These are phyloP conservation scores for Paraconiothyrium sp. DNA, from an alignment of 2,329 filamentous ascomycete genomes.

Conservation along the genomic window DNA sequence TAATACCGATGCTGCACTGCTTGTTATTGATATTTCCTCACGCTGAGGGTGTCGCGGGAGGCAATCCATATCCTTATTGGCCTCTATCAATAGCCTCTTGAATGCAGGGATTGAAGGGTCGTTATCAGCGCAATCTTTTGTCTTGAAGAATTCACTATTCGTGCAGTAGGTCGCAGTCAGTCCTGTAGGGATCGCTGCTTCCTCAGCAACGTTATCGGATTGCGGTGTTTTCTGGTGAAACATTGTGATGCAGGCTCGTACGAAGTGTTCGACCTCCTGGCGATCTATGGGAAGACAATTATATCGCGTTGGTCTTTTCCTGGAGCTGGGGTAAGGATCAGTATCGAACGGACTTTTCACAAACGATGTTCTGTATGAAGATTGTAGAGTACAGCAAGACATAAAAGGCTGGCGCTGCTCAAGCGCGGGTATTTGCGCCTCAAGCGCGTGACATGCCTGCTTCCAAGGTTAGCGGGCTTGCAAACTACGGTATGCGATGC, in stretches of 20 bases:
- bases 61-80: neutral
- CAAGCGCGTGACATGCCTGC: too few species aligned
- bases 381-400: too few species aligned
- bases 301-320: too few species aligned
- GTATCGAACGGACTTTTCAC: too few species aligned
- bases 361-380: too few species aligned
- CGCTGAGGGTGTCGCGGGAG: neutral
- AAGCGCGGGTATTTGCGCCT: too few species aligned
- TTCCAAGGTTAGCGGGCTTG: too few species aligned
- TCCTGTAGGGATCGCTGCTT: neutral
- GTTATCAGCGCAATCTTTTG: neutral
- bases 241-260: neutral
- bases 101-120: neutral
- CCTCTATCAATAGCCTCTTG: neutral
- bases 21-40: neutral
- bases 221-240: neutral
- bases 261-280: too few species aligned
- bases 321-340: too few species aligned
- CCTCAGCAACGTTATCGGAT: neutral
- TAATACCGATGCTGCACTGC: neutral
- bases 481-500: too few species aligned
- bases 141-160: neutral
- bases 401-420: too few species aligned
- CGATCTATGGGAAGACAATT: too few species aligned
- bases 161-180: neutral